A percentile compares a stretch with the other conserved stretches of the same genome.
Evolutionary conservation across 1,284 basidiomycete species (phyloP).

Genomic region (Microbotryomycetes sp.): DNA sequence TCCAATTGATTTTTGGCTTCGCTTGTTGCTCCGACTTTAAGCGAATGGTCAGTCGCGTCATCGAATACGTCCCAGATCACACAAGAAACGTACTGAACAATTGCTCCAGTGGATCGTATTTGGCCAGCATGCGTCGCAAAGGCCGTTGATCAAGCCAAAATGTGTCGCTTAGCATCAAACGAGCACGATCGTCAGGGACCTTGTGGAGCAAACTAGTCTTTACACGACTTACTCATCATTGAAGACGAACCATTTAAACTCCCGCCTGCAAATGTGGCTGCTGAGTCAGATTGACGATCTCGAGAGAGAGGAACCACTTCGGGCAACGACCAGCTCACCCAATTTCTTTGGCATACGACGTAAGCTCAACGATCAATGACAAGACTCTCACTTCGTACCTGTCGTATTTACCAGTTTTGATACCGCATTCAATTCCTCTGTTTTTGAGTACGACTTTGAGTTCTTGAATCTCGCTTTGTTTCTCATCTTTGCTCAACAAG

Average conservation of each 20-base stretch:
- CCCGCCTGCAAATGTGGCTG: conserved; percentile 3
- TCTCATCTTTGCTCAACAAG: conserved; percentile 18
- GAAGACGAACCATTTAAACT: conserved; percentile 31
- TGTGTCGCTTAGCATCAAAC: conserved; percentile 28
- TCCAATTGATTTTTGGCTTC: conserved; percentile 32
- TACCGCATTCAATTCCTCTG: conserved; percentile 14
- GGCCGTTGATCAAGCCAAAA: conserved; percentile 34
- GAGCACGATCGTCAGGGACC: no score
- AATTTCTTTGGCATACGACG: conserved; percentile 17
- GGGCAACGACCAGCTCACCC: conserved; percentile 18
- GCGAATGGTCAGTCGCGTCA: neutral
- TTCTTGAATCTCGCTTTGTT: conserved; percentile 10
- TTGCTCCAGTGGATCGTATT: conserved; percentile 28
- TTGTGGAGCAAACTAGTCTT: no score
- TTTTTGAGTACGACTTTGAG: conserved; percentile 10
- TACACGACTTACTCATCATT: conserved; percentile 27
- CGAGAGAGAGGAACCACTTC: no score
- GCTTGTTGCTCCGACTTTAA: conserved; percentile 31
- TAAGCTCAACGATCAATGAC: conserved; percentile 21
- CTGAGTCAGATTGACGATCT: no score
- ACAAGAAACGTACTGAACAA: conserved; percentile 19
- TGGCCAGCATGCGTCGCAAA: conserved; percentile 29
- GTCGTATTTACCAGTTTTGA: conserved; percentile 17
- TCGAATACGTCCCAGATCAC: neutral
- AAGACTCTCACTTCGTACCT: conserved; percentile 34